These are phyloP conservation scores for Thalassiosira profunda DNA, from an alignment of 108 stramenopile species.

Conservation along the genomic window DNA sequence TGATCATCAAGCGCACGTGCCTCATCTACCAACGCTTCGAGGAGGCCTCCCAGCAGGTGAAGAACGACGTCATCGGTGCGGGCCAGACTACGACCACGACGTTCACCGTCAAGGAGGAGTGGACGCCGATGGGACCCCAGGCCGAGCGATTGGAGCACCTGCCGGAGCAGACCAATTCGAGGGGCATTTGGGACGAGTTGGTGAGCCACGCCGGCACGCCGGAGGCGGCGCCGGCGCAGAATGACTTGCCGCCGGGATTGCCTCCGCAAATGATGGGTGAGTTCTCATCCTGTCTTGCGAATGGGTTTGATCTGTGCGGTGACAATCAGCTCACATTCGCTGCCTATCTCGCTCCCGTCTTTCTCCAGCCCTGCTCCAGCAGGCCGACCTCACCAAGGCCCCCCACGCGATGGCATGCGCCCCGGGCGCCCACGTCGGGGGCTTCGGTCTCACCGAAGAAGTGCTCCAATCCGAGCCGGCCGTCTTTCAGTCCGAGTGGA, in stretches of 20 bases:
- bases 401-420: slow-evolving; percentile 43
- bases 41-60: slow-evolving; percentile 20
- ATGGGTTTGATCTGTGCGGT: too few relatives aligned
- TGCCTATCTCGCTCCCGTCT: too few relatives aligned
- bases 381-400: slow-evolving; percentile 23
- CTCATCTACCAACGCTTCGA: slow-evolving; percentile 60
- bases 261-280: slow-evolving; percentile 46
- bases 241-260: slow-evolving; percentile 13
- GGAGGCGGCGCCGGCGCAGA: slow-evolving; percentile 13
- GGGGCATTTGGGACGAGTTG: slow-evolving; percentile 38
- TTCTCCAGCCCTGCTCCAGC: slow-evolving; percentile 29
- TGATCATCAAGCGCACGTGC: slow-evolving; percentile 53
- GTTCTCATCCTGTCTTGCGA: too few relatives aligned
- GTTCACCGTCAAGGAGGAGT: slow-evolving; percentile 49
- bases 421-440: slow-evolving; percentile 47
- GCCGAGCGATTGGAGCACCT: slow-evolving; percentile 33
- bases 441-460: slow-evolving; percentile 46
- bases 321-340: too few relatives aligned
- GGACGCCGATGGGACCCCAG: slow-evolving; percentile 49
- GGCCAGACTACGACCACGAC: slow-evolving; percentile 58
- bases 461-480: slow-evolving; percentile 33
- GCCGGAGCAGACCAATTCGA: slow-evolving; percentile 36
- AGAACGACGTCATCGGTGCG: slow-evolving; percentile 50
- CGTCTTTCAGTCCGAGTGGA: slow-evolving; percentile 44
- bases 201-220: slow-evolving; percentile 19